Conservation (phyloP, 73 alveolate genomes). For the Paramecium sonneborni region DNA sequence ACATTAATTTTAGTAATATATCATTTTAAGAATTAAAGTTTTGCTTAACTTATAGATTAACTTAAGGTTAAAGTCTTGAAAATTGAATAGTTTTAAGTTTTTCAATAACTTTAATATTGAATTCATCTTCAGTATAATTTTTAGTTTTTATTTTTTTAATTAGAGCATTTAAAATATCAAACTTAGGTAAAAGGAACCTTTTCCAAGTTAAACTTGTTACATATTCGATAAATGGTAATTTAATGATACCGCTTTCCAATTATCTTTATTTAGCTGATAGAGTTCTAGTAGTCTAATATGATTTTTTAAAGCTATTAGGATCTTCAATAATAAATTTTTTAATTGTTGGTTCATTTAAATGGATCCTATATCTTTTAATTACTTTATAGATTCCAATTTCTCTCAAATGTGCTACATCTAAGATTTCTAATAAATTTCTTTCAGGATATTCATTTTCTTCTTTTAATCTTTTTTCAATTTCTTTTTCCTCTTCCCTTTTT, state of each 20-base stretch:
- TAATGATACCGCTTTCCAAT: background rate
- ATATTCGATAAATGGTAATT: background rate
- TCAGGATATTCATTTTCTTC: slow-evolving; percentile 11
- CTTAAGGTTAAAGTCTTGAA: background rate
- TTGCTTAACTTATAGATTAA: background rate
- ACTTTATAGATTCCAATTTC: background rate
- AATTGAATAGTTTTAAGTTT: background rate
- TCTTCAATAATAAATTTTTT: background rate
- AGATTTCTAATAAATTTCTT: background rate
- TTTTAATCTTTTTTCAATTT: background rate
- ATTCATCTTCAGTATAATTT: background rate
- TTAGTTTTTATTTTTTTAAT: background rate
- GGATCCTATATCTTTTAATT: background rate
- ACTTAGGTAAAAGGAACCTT: background rate
- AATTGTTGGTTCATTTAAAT: background rate
- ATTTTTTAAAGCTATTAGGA: background rate
- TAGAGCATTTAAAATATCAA: background rate
- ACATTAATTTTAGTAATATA: background rate
- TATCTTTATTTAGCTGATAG: background rate
- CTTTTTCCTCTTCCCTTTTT: background rate
- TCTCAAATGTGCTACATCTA: slow-evolving; percentile 12
- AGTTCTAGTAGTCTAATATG: background rate
- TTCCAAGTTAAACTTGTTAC: background rate
- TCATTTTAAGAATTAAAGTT: background rate
- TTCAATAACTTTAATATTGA: background rate